Evolutionary conservation across 108 stramenopile genomes (phyloP), one percentile per base, ranked within the genome.

Genomic region (Fragilaria radians): DNA sequence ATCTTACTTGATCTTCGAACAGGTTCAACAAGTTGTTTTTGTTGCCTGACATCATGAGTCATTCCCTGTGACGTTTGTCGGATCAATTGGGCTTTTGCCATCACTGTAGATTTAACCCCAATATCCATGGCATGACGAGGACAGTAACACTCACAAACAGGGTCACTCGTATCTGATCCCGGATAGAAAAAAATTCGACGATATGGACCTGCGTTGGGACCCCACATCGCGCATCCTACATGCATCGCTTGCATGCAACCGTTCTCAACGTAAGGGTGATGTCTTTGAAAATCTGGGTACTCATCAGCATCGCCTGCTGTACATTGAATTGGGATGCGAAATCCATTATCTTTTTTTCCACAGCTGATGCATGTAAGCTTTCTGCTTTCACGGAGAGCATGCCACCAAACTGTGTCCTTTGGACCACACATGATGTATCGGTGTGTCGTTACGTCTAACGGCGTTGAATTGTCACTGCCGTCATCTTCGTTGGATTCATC

Each of bases 281-380:
- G 14, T 7, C 14, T 42, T 7, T 14, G 36, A 32, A 65, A 67
- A 24, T 66, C 57, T 42, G n/a, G 7, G 14, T 65, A 54, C 28
- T 68, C 73, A 18, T 63, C 30, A 4, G 0, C 27, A 54, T 69
- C 64, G 18, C 51, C 52, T 0, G 73, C 73, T 27, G 17, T 53
- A 32, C 73, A 74, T 56, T 74, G 73, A 1, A 74, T 31, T 19
- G 73, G 63, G 30, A 74, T 59, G 52, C 73, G 36, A 0, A 63
- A 42, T 21, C 17, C 22, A 26, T 62, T 55, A 62, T 62, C 61
- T 54, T 28, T 62, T 28, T 62, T 62, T n/a, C 53, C 31, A 24
- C 53, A 54, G 26, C 23, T 54, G 23, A 22, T 28, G 17, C 61
- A 54, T 17, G 11, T 42, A 42, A 42, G 36, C 4, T 27, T 28